Percentiles rank a stretch among this genome's conserved stretches.
phyloP scores from a whole-genome alignment of 2,329 filamentous ascomycete genomes.

The Biscogniauxia marginata region DNA sequence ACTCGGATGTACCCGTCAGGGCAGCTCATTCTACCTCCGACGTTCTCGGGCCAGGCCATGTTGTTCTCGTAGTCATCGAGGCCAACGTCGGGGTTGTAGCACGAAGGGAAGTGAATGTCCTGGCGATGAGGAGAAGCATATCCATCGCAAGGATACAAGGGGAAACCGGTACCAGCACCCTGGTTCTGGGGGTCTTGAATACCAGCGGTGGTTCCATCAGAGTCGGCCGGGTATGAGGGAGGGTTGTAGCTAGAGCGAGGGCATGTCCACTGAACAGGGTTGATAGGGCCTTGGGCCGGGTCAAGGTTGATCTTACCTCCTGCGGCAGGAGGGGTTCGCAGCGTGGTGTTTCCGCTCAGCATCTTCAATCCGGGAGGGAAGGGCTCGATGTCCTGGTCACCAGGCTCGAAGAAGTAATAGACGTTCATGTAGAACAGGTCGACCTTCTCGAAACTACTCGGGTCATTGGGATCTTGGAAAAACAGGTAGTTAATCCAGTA shows the following conservation, averaged over 20 bases:
- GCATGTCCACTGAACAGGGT: constrained; percentile 60
- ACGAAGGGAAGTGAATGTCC: constrained; percentile 71
- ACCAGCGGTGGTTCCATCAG: constrained; percentile 55
- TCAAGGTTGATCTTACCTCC: constrained; percentile 52
- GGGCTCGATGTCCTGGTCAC: constrained; percentile 63
- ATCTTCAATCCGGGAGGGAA: constrained; percentile 73
- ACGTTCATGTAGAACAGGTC: constrained; percentile 70
- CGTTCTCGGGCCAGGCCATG: constrained; percentile 60
- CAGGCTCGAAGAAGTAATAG: constrained; percentile 72
- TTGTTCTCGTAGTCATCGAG: constrained; percentile 62
- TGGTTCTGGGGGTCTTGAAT: constrained; percentile 54
- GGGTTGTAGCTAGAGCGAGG: constrained; percentile 49
- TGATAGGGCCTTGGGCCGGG: constrained; percentile 49
- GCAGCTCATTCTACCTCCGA: constrained; percentile 52
- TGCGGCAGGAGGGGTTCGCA: constrained; percentile 55
- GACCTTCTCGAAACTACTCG: constrained; percentile 60
- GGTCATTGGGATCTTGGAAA: constrained; percentile 62
- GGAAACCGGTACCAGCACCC: constrained; percentile 64
- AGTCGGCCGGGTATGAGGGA: constrained; percentile 53
- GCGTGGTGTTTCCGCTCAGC: constrained; percentile 61
- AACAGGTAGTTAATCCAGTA: constrained; percentile 77
- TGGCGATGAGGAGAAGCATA: constrained; percentile 60
- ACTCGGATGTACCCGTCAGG: constrained; percentile 53
- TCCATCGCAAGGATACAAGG: constrained; percentile 66
- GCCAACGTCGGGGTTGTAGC: constrained; percentile 65